phyloP scores from a whole-genome alignment of 2,329 filamentous ascomycete species.

The Colletotrichum sp. region DNA sequence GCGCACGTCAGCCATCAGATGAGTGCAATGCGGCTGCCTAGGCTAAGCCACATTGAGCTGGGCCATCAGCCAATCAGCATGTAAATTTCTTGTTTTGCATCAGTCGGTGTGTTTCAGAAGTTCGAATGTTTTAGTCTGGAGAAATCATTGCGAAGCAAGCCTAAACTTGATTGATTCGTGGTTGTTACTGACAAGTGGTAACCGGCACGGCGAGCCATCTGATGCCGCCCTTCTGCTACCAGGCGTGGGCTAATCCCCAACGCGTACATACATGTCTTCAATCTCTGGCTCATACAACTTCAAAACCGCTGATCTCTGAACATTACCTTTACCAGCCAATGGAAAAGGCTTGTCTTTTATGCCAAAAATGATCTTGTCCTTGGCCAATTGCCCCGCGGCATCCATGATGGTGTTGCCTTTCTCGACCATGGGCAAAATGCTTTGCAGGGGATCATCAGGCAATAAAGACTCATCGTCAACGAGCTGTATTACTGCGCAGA shows the following conservation, averaged over 20 bases:
- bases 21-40: not conserved
- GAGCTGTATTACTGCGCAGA: constrained; percentile 9
- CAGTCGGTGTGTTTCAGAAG: not conserved
- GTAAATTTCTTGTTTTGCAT: not conserved
- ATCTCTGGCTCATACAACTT: constrained; percentile 48
- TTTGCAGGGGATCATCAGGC: constrained; percentile 3
- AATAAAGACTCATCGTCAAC: constrained; percentile 22
- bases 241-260: not conserved
- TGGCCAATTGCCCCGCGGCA: constrained; percentile 45
- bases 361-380: constrained; percentile 28
- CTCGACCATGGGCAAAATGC: constrained; percentile 53
- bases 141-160: not conserved
- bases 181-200: not conserved
- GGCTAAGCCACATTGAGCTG: not conserved
- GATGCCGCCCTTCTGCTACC: not conserved
- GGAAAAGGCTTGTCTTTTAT: constrained; percentile 48
- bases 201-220: not conserved
- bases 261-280: constrained; percentile 38
- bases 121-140: not conserved
- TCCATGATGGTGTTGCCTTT: constrained; percentile 52
- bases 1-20: not conserved
- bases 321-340: constrained; percentile 48
- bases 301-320: constrained; percentile 43
- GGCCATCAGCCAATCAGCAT: not conserved
- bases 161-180: not conserved